Conservation (phyloP, 345 rosid species). For the Corchorus capsularis region DNA sequence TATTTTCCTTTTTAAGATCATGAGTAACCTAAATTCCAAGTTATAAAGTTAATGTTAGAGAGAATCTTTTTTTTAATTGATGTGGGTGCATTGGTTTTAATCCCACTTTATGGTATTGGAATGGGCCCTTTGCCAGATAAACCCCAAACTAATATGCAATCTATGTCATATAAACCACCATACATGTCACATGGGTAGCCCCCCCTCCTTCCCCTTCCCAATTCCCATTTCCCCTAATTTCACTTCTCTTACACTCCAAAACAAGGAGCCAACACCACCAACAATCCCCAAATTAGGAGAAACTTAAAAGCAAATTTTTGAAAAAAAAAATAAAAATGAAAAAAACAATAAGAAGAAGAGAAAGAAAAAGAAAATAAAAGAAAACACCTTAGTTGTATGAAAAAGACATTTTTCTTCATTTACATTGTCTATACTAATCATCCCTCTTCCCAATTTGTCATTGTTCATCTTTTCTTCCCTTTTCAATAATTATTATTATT, state of each 20-base stretch:
- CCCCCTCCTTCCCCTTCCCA: slow-evolving; percentile 19
- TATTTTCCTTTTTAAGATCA: not conserved
- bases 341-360: not conserved
- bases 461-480: not conserved
- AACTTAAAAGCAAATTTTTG: not conserved
- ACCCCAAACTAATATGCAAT: slow-evolving; percentile 42
- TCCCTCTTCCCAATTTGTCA: not conserved
- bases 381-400: slow-evolving; percentile 15
- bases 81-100: slow-evolving; percentile 25
- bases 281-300: not conserved
- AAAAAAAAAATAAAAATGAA: too few species aligned
- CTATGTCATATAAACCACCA: slow-evolving; percentile 44
- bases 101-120: slow-evolving; percentile 32
- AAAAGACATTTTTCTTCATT: slow-evolving; percentile 17
- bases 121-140: slow-evolving; percentile 44
- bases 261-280: slow-evolving; percentile 17
- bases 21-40: slow-evolving; percentile 9
- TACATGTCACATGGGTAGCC: slow-evolving; percentile 55
- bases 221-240: slow-evolving; percentile 14
- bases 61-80: slow-evolving; percentile 14
- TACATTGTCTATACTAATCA: slow-evolving; percentile 15
- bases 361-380: not conserved
- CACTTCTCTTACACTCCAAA: slow-evolving; percentile 36
- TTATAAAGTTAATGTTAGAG: not conserved
- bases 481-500: slow-evolving; percentile 7